phyloP scores from a whole-genome alignment of 768 basidiomycete genomes.

The Galerina marginata region DNA sequence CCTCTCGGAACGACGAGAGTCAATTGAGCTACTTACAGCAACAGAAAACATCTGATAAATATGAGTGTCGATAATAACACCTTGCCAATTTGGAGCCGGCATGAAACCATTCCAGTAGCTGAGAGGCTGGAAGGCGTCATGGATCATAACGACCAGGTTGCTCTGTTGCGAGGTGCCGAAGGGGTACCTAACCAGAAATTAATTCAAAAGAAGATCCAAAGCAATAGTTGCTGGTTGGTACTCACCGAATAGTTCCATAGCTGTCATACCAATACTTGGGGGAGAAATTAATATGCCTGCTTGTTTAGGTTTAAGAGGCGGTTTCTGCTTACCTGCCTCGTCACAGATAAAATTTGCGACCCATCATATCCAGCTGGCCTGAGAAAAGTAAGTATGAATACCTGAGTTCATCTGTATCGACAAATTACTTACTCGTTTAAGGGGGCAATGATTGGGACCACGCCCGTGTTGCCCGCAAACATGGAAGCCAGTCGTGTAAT shows the following conservation, averaged over 20 bases:
- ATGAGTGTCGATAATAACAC: conserved; percentile 82
- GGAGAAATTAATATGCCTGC: background rate
- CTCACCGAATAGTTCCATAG: conserved; percentile 73
- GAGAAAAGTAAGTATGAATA: conserved; percentile 6
- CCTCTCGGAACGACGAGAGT: background rate
- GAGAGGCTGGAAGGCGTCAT: conserved; percentile 82
- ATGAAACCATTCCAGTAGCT: conserved; percentile 73
- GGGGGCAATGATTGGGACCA: conserved; percentile 73
- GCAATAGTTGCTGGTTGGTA: background rate
- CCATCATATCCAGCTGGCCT: conserved; percentile 80
- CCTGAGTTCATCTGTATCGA: background rate
- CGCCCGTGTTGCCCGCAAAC: conserved; percentile 56
- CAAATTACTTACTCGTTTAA: conserved; percentile 69
- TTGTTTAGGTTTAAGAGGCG: background rate
- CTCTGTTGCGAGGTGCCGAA: conserved; percentile 47
- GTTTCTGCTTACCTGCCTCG: conserved; percentile 40
- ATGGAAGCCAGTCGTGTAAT: conserved; percentile 66
- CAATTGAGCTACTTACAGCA: conserved; percentile 43
- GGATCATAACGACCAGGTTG: conserved; percentile 69
- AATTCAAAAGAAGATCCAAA: background rate
- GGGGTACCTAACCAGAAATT: conserved; percentile 4
- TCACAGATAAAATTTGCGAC: conserved; percentile 50
- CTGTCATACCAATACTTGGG: conserved; percentile 74
- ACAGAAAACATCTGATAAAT: conserved; percentile 78
- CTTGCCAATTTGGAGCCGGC: conserved; percentile 54